Evolutionary conservation across 2,329 filamentous ascomycete genomes (phyloP).

Genomic region (Monosporascus sp.): DNA sequence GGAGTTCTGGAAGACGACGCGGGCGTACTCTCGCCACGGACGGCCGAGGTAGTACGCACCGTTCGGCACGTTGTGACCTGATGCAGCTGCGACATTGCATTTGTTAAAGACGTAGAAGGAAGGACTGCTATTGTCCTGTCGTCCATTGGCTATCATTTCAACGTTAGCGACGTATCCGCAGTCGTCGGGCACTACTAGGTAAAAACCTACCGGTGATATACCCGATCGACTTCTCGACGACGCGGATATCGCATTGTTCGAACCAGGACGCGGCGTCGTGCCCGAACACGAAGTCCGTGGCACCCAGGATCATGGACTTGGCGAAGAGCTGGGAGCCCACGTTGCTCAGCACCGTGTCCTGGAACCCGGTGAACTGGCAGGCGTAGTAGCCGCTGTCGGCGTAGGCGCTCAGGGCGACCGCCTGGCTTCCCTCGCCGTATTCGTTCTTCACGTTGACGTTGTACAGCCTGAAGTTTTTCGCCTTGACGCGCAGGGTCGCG

Average conservation of each 20-base stretch:
- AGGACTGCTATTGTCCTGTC: constrained; percentile 24
- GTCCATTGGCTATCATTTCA: constrained; percentile 32
- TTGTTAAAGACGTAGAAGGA: constrained; percentile 42
- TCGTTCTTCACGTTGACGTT: constrained; percentile 51
- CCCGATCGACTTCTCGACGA: constrained; percentile 27
- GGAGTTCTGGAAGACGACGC: constrained; percentile 44
- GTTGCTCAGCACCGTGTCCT: constrained; percentile 44
- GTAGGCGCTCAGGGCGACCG: constrained; percentile 40
- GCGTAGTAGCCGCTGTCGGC: constrained; percentile 43
- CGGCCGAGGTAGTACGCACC: constrained; percentile 43
- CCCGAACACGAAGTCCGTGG: constrained; percentile 46
- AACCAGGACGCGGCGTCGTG: constrained; percentile 38
- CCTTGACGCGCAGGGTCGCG: constrained; percentile 38
- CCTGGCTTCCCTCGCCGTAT: constrained; percentile 40
- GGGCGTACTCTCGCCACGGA: constrained; percentile 41
- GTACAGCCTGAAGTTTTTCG: constrained; percentile 52
- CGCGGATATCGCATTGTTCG: constrained; percentile 34
- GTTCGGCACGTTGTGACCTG: constrained; percentile 28
- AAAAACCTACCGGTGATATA: constrained; percentile 35
- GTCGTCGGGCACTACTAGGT: neutral
- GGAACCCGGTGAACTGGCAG: constrained; percentile 38
- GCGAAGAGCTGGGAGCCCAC: constrained; percentile 43
- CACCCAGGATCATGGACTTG: constrained; percentile 39
- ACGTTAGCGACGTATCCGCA: neutral
- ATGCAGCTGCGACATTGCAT: constrained; percentile 33